Percentiles rank a stretch among this genome's conserved stretches.
Evolutionary conservation across 2,329 filamentous ascomycete species (phyloP).

Genomic region (Fusarium aywerte): DNA sequence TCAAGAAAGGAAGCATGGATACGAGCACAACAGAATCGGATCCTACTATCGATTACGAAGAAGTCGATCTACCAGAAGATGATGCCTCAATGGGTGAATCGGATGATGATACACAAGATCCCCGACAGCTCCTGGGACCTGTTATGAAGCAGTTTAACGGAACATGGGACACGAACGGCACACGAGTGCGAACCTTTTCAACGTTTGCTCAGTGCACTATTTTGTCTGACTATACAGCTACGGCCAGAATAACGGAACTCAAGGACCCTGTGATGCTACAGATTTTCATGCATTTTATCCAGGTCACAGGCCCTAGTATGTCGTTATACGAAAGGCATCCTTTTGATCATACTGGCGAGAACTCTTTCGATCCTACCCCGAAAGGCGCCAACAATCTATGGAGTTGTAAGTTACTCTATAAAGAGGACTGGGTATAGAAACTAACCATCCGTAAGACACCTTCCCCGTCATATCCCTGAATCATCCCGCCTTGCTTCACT

Average conservation of each 20-base stretch:
- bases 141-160: conserved; percentile 53
- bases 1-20: conserved; percentile 26
- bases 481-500: conserved; percentile 87
- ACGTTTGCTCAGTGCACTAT: conserved; percentile 60
- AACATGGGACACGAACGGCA: conserved; percentile 50
- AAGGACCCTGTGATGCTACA: conserved; percentile 82
- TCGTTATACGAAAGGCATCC: conserved; percentile 89
- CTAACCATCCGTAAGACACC: conserved; percentile 65
- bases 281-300: conserved; percentile 92
- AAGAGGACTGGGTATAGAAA: background rate
- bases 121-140: conserved; percentile 49
- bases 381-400: conserved; percentile 72
- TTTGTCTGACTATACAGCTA: conserved; percentile 74
- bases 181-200: conserved; percentile 61
- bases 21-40: conserved; percentile 11
- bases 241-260: conserved; percentile 74
- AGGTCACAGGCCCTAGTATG: conserved; percentile 85
- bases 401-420: conserved; percentile 62
- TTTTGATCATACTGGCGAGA: conserved; percentile 71
- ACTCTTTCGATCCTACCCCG: conserved; percentile 69
- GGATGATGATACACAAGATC: conserved; percentile 64
- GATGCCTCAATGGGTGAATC: conserved; percentile 71
- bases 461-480: conserved; percentile 85
- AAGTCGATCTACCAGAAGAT: conserved; percentile 58
- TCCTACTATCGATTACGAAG: conserved; percentile 43